Percentiles rank a stretch among this genome's conserved stretches.
Conservation (phyloP, 176 grass and related monocot genomes). For the Metroxylon sagu region DNA sequence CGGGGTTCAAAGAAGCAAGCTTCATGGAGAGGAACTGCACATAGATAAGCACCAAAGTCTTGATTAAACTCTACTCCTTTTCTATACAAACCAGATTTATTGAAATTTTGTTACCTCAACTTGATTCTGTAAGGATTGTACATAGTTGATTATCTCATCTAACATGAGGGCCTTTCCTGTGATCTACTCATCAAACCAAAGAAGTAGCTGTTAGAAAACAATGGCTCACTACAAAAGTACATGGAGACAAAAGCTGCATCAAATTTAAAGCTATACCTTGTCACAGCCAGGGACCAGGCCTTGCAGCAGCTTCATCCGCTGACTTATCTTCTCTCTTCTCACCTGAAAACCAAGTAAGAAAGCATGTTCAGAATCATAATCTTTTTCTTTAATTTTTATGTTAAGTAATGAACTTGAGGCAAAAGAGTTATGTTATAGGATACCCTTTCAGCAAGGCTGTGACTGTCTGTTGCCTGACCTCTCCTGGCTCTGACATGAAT, state of each 20-base stretch:
- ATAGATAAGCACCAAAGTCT: conserved; percentile 1
- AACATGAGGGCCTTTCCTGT: conserved; percentile 72
- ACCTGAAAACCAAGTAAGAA: conserved; percentile 47
- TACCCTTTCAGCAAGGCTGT: conserved; percentile 95
- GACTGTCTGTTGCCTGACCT: conserved; percentile 91
- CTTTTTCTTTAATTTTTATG: too few species aligned
- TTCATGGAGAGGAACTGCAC: conserved; percentile 91
- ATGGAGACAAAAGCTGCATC: not conserved
- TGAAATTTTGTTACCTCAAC: conserved; percentile 47
- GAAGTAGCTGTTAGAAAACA: not conserved
- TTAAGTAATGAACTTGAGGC: conserved; percentile 6
- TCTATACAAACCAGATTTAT: too few species aligned
- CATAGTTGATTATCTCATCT: conserved; percentile 96
- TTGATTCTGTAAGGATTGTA: conserved; percentile 91
- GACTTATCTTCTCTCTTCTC: conserved; percentile 90
- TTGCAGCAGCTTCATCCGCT: conserved; percentile 96
- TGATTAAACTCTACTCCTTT: not conserved
- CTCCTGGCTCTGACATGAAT: conserved; percentile 98
- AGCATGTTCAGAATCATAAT: not conserved
- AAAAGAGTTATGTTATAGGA: conserved; percentile 8
- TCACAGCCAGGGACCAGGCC: conserved; percentile 86
- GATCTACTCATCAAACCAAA: conserved; percentile 25
- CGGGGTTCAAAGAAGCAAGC: conserved; percentile 68
- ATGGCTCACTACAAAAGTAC: not conserved
- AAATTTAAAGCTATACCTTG: conserved; percentile 37